Conservation (phyloP, 306 rosid genomes). For the Lathyrus tuberosus region DNA sequence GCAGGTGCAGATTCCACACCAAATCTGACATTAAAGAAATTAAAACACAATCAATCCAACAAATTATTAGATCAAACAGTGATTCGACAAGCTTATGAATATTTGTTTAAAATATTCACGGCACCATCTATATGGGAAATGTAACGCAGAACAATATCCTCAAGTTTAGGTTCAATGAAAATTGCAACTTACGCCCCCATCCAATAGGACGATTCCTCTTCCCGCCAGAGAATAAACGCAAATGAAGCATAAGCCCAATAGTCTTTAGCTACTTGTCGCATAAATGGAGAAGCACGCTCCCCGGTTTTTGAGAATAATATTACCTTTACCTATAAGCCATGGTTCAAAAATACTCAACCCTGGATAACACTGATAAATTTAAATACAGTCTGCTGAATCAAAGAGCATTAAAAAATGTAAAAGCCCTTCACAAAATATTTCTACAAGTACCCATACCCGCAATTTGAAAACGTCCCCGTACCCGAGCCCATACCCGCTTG, state of each 20-base stretch:
- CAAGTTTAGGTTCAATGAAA: slow-evolving; percentile 14
- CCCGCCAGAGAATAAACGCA: slow-evolving; percentile 86
- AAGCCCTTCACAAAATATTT: neutral
- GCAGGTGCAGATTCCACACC: slow-evolving; percentile 95
- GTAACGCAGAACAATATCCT: slow-evolving; percentile 1
- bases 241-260: slow-evolving; percentile 80
- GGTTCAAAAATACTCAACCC: slow-evolving; percentile 34
- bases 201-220: slow-evolving; percentile 91
- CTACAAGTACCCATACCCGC: neutral
- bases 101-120: slow-evolving; percentile 23
- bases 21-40: slow-evolving; percentile 58
- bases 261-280: slow-evolving; percentile 75
- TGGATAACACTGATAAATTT: slow-evolving; percentile 29
- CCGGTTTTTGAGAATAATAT: slow-evolving; percentile 74
- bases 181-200: slow-evolving; percentile 65
- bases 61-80: slow-evolving; percentile 30
- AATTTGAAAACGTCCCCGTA: too few relatives aligned
- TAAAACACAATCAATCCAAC: slow-evolving; percentile 7
- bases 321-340: slow-evolving; percentile 72
- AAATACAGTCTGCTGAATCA: slow-evolving; percentile 27
- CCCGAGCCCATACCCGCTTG: too few relatives aligned
- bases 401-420: slow-evolving; percentile 5
- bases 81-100: slow-evolving; percentile 9
- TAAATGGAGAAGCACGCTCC: slow-evolving; percentile 84
- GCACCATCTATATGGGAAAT: slow-evolving; percentile 15